A percentile compares a stretch with the other conserved stretches of the same genome.
These are phyloP conservation scores for Moesziomyces sp. DNA, from an alignment of 1,284 basidiomycete genomes.

Conservation along the genomic window DNA sequence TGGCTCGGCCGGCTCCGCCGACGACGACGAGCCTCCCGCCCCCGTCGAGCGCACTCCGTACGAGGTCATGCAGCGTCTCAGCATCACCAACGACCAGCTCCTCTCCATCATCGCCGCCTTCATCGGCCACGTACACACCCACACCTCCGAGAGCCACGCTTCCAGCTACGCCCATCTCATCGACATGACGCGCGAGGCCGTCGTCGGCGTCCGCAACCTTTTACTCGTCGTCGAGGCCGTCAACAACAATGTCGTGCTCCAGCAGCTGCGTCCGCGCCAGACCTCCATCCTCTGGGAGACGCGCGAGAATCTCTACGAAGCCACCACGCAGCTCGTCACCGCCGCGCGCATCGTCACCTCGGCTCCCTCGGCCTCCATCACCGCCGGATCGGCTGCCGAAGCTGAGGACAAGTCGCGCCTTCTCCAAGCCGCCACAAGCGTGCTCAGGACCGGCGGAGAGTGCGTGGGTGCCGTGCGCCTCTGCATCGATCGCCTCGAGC, in stretches of 20 bases:
- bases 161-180: conserved; percentile 93
- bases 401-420: conserved; percentile 80
- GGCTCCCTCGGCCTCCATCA: conserved; percentile 66
- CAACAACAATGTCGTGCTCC: conserved; percentile 45
- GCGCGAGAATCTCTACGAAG: conserved; percentile 84
- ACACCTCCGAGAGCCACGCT: conserved; percentile 82
- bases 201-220: conserved; percentile 89
- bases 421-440: conserved; percentile 83
- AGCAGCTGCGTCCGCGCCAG: conserved; percentile 47
- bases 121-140: conserved; percentile 94
- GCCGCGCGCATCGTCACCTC: conserved; percentile 77
- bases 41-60: conserved; percentile 78
- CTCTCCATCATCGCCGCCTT: conserved; percentile 94
- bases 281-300: conserved; percentile 70
- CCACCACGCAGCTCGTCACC: conserved; percentile 87
- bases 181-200: conserved; percentile 90
- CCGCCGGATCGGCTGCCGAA: conserved; percentile 73
- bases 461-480: conserved; percentile 59
- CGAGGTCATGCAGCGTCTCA: conserved; percentile 68
- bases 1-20: conserved; percentile 73
- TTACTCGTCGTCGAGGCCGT: conserved; percentile 87
- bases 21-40: conserved; percentile 72
- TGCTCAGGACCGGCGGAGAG: conserved; percentile 73
- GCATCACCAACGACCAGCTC: conserved; percentile 75
- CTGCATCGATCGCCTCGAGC: conserved; percentile 51